Base-by-base conservation (phyloP, 2,329 filamentous ascomycete species). In the Fusarium annulatum region DNA sequence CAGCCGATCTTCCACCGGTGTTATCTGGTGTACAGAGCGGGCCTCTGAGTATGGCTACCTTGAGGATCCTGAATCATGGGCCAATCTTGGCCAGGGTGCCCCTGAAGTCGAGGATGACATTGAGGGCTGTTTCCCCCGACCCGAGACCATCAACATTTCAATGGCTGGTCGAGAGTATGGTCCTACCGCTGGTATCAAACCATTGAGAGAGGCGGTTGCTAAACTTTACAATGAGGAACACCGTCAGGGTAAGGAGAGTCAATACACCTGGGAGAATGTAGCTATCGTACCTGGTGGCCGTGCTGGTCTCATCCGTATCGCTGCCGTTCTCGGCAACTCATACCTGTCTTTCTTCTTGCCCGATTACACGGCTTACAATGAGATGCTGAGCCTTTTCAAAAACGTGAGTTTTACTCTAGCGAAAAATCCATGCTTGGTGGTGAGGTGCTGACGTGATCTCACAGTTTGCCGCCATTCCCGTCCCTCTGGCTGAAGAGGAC, bases 221-320 rank as follows among this genome's bases (percentile, higher is more conserved):
- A 91, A 91, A 67, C 88, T 98, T 71, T 98, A 98, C 88, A 98
- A 98, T 80, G 93, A 92, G 82, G 93, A 96, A 82, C 96, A 98
- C 79, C 91, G 96, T 73, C 85, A 96, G 84, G 94, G 93, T 79
- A 97, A 96, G 85, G 88, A 91, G 16, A 96, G 93, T 83, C 88
- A 97, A 84, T 98, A 98, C 82, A 97, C 94, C 10, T 98, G 94
- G 93, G 96, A 98, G 86, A 98, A 98, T 82, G 96, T 98, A 23
- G 95, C 94, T 81, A 97, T 98, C 81, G 96, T 98, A 7, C 96
- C 96, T 51, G 95, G 95, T 82, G 96, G 96, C 43, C 91, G 96
- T 78, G 96, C 96, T 39, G 96, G 96, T 55, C 86, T 98, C 84
- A 98, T 98, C 81, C 91, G 96, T 77, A 98, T 98, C 81, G 96